phyloP scores from a whole-genome alignment of 2,329 filamentous ascomycete species.

The Colletotrichum acutatum region DNA sequence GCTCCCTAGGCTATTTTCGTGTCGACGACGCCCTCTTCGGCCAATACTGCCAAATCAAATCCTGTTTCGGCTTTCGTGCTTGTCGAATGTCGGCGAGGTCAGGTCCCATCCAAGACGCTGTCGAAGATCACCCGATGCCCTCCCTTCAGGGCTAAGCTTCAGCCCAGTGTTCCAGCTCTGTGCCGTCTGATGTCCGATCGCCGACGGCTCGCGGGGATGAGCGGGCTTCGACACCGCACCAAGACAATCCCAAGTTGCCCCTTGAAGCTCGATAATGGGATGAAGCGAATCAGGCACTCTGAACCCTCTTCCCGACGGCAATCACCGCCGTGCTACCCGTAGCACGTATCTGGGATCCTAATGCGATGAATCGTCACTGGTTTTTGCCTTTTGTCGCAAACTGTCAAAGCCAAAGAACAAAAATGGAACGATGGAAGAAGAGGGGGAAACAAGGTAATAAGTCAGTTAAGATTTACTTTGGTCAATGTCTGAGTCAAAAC shows the following conservation, averaged over 20 bases:
- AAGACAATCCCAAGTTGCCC: conserved; percentile 17
- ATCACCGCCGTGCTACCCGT: background rate
- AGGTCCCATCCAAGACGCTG: background rate
- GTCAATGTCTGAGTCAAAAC: conserved; percentile 8
- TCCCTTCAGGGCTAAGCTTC: conserved; percentile 11
- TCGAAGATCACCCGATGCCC: conserved; percentile 1
- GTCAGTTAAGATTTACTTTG: conserved; percentile 9
- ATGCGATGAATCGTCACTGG: background rate
- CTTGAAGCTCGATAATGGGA: background rate
- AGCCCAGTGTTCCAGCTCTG: conserved; percentile 32
- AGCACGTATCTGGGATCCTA: background rate
- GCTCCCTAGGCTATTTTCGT: background rate
- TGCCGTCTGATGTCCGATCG: conserved; percentile 32
- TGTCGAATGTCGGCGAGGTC: background rate
- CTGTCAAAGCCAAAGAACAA: background rate
- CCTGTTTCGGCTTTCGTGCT: background rate
- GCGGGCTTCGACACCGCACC: conserved; percentile 16
- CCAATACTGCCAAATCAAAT: background rate
- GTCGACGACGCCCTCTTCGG: background rate
- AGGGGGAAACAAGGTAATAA: conserved; percentile 6
- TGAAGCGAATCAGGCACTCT: conserved; percentile 11
- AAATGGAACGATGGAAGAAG: conserved; percentile 8
- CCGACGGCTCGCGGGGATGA: conserved; percentile 8
- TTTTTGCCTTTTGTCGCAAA: conserved; percentile 1
- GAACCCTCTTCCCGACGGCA: background rate